phyloP scores from a whole-genome alignment of 345 rosid genomes.

The Lepidium sativum region DNA sequence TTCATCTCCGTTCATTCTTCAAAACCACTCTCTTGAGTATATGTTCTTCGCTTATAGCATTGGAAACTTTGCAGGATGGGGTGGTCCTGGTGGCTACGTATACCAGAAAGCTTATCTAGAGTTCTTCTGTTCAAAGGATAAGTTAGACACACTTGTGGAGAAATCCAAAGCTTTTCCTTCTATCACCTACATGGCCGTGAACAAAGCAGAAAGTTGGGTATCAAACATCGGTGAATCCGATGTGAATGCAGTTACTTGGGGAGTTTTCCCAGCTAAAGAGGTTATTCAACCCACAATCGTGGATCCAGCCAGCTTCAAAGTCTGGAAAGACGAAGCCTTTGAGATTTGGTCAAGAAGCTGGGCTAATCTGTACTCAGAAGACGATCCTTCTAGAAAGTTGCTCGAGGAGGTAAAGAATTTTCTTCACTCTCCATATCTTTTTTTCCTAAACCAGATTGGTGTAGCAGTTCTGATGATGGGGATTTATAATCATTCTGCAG shows the following conservation, averaged over 20 bases:
- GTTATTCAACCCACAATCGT: constrained; percentile 92
- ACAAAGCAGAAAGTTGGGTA: constrained; percentile 50
- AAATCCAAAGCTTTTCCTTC: constrained; percentile 56
- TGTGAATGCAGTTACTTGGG: constrained; percentile 97
- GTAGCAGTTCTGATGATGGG: background rate
- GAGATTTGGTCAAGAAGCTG: constrained; percentile 88
- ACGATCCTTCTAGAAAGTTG: constrained; percentile 51
- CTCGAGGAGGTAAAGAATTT: constrained; percentile 57
- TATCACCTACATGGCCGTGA: constrained; percentile 66
- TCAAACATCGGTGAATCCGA: constrained; percentile 42
- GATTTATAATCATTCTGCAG: constrained; percentile 35
- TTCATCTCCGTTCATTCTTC: background rate
- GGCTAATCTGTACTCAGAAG: constrained; percentile 72
- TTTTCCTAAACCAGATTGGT: background rate
- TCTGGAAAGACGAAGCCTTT: constrained; percentile 99
- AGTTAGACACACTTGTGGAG: constrained; percentile 49
- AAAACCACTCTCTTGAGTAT: background rate
- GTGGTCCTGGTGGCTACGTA: constrained; percentile 89
- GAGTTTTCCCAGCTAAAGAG: constrained; percentile 88
- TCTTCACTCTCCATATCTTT: background rate
- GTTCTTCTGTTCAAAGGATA: constrained; percentile 83
- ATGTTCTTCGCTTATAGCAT: background rate
- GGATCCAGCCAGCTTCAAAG: constrained; percentile 81
- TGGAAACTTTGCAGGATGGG: constrained; percentile 72
- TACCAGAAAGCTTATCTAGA: constrained; percentile 96